Evolutionary conservation across 768 basidiomycete genomes (phyloP).

Genomic region (Suillus sp.): DNA sequence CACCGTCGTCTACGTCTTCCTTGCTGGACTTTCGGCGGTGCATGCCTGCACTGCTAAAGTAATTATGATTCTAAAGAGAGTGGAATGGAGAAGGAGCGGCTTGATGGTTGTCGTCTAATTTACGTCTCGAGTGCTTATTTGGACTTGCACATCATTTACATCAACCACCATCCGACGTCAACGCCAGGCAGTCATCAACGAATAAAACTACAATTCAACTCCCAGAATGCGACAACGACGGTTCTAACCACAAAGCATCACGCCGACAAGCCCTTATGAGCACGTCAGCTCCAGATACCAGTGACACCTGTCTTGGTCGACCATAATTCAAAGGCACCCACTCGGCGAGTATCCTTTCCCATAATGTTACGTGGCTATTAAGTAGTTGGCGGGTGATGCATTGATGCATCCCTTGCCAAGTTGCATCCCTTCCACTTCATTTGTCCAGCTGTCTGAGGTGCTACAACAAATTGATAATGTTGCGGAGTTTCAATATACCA

Average conservation of each 20-base stretch:
- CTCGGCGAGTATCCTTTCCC: no score
- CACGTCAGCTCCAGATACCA: no score
- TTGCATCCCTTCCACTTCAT: no score
- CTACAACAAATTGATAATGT: no score
- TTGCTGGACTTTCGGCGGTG: constrained; percentile 51
- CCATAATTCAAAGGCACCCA: background rate
- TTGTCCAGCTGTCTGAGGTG: no score
- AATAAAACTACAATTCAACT: background rate
- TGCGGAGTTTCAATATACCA: no score
- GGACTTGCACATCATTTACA: background rate
- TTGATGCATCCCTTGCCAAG: no score
- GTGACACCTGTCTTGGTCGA: no score
- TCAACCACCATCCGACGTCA: background rate
- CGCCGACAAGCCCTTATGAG: no score
- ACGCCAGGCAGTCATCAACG: no score
- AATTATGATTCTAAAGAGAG: constrained; percentile 1
- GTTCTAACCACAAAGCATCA: background rate
- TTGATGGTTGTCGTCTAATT: constrained; percentile 6
- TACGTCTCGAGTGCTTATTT: background rate
- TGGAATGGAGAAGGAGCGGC: constrained; percentile 7
- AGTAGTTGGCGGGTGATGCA: no score
- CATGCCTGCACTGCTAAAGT: constrained; percentile 17
- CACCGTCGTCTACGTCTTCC: constrained; percentile 37
- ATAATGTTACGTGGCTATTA: no score
- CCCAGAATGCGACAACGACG: background rate